Evolutionary conservation across 2,329 filamentous ascomycete species (phyloP).

Genomic region (Cladosporium sp.): DNA sequence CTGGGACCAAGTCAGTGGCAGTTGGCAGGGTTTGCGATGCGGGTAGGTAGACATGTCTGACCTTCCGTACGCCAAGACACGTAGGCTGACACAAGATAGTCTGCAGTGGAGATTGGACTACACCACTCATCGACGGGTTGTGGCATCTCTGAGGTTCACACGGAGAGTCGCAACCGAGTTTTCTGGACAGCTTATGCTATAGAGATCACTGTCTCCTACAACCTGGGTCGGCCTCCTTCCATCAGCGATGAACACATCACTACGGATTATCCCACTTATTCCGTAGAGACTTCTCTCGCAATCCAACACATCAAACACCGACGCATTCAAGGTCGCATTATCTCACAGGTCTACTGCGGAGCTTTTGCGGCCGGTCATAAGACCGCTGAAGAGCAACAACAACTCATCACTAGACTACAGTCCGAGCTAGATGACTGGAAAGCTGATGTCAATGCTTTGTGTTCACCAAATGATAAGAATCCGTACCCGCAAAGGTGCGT

Average conservation of each 20-base stretch:
- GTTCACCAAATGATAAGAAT: background rate
- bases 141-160: background rate
- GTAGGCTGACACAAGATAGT: background rate
- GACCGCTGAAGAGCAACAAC: background rate
- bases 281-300: background rate
- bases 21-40: background rate
- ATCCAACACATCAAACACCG: background rate
- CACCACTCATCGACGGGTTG: background rate
- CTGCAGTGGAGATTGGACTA: background rate
- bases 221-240: background rate
- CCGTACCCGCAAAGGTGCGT: background rate
- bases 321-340: background rate
- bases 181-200: conserved; percentile 1
- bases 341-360: background rate
- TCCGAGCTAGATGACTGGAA: background rate
- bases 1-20: background rate
- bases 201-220: background rate
- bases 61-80: background rate
- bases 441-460: background rate
- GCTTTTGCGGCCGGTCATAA: background rate
- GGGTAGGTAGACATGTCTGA: background rate
- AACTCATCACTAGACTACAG: background rate
- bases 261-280: background rate
- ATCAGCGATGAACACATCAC: background rate
- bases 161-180: background rate